Base-by-base conservation (phyloP, 768 basidiomycete species). In the Pulveroboletus sp. region DNA sequence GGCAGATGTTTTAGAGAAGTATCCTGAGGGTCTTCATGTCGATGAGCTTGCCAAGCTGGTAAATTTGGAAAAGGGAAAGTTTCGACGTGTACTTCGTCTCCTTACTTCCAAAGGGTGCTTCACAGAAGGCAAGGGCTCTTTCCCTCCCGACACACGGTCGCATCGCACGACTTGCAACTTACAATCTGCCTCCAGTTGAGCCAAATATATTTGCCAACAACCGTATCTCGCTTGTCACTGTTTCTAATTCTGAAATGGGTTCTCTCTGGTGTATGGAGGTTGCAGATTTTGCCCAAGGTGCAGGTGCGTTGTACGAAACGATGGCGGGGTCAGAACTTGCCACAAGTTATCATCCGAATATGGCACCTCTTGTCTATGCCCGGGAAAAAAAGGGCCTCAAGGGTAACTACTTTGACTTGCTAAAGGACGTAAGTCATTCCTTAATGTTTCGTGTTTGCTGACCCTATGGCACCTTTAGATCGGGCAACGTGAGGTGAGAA, bases 61-160 rank as follows among this genome's bases (percentile, higher is more conserved):
- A 17, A 49, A 41, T 9, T 26, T 68, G 30, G 63, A 67, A 36
- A 54, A 53, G 35, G 56, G 54, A 2, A 70, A 71, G 35, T 64
- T 69, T 14, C 39, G 53, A 35, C 67, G 64, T 4, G 42, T 69
- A 19, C 55, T 70, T 17, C 63, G 69, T 29, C 48, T 60, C 6
- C 67, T 70, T 23, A 62, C 68, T 0, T 56, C 60, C 14, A 61
- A 60, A 24, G 64, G 67, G 12, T 65, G 59, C 36, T 70, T 70
- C 47, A 56, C 34, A 1, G 70, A 70, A 61, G 62, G 69, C 55
- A 36, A 40, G 40, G 4, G 8, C 46, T 36, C n/a, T 2, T 23
- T 44, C 5, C 16, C 6, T n/a, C 13, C 3, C 14, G 4, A 22
- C 16, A 17, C 23, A 23, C 23, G n/a, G n/a, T 35, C 29, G 8